Evolutionary conservation across 768 basidiomycete species (phyloP), one percentile per base, ranked within the genome.

Genomic region (Sporobolomyces pararoseus): DNA sequence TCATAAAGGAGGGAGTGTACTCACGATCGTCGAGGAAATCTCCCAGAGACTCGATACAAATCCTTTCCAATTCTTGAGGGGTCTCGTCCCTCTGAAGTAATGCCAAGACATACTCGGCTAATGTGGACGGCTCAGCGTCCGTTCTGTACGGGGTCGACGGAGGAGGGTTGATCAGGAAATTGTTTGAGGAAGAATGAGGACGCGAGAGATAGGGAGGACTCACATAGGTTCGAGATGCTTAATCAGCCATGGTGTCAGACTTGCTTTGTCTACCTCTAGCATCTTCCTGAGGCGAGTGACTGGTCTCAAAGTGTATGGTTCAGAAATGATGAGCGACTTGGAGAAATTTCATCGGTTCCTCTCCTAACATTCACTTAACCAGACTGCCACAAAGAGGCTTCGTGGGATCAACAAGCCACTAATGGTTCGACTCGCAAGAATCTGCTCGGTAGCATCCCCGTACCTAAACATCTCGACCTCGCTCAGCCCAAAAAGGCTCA

Each of bases 101-200:
- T 21, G 95, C 95, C 57, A 96, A 85, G 75, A 97, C 88, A 79
- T 97, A 98, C 78, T 97, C 92, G 6, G 91, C 88, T 60, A 98
- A 86, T 37, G 92, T 91, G 35, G 87, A 86, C 35, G 95, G 93
- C 78, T 98, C 95, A 49, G 95, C 95, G 79, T 98, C 95, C 79
- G 91, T 95, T 84, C 94, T 96, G 74, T 21, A 71, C n/a, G n/a
- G n/a, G n/a, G 55, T 59, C 74, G 71, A 51, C 6, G 44, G 47
- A 27, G 53, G 35, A 35, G n/a, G 57, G 9, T n/a, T 58, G 19
- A 7, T 19, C 52, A 37, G 25, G 63, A 39, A 44, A 16, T 65
- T 32, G 68, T 34, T 29, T 29, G 10, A 13, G 25, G 23, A 51
- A 47, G 32, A 72, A 58, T 64, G 37, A 51, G 52, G 66, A 55